Evolutionary conservation across 73 alveolate genomes (phyloP), one percentile per base, ranked within the genome.

Genomic region (Tetrahymena thermophila): DNA sequence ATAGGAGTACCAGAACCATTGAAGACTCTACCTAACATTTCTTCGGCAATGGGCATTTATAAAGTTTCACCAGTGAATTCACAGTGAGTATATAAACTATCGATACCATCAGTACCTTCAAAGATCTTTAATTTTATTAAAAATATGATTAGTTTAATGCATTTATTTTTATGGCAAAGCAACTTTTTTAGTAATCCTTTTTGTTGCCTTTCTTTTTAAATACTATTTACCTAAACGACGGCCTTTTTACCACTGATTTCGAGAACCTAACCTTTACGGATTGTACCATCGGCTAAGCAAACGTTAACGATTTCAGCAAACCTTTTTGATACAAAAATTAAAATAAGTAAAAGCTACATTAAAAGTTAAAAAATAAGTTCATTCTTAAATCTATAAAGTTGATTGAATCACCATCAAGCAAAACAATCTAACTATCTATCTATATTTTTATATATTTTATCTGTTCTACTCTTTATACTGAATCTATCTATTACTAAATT

Each of bases 1-100:
- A 99, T 99, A 71, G 99, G 99, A 95, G 97, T 97, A 55, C 99
- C 99, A 85, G 99, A 99, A 93, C 99, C 99, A 96, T 99, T 99
- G 99, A 99, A 99, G 50, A 99, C 98, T 96, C 99, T 95, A 84
- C 99, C 99, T 96, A 99, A 98, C 99, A 99, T 98, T 97, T 99
- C 99, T 96, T 98, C 99, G 34, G 99, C 97, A 97, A 99, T 99
- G 34, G 99, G 99, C 99, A 99, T 99, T 94, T 97, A 95, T 95
- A 99, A 97, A 56, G 99, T 99, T 96, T 99, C 99, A 34, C 99
- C 99, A 28, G 99, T 99, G 96, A 99, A 99, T 97, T 99, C 99
- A 85, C 99, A 98, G 93, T 98, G 99, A 1, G 99, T 99, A 95
- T 98, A 97, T 55, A 96, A 58, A 98, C 98, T 99, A 94, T 99